Base-by-base conservation (phyloP, 371 early-diverging fungal genomes). In the Gilbertella persicaria region DNA sequence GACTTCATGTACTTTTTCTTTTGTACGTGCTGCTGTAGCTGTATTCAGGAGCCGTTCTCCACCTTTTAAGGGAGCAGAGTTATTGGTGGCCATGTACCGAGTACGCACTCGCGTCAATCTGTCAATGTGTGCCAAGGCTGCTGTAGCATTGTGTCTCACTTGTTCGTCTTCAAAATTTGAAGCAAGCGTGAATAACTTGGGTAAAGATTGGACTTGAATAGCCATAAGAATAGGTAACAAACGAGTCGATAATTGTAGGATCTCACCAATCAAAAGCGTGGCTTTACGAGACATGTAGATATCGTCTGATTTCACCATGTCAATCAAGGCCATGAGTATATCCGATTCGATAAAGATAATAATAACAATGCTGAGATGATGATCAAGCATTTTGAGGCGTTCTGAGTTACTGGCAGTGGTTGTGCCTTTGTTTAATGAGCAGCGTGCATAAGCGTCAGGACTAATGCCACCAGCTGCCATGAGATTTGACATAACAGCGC, bases 281-380 rank as follows among this genome's bases (percentile, higher is more conserved):
- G 92, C 85, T 30, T 83, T 85, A 33, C 80, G 73, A 17, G 79
- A 72, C 58, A 74, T 75, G 48, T 62, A 73, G 21, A 71, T 69
- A 60, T 74, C 83, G 61, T 73, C 73, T 4, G 70, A 65, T 59
- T 78, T 78, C 13, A 78, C 75, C 73, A 78, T 73, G 49, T 79
- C 79, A 7, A 75, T 64, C 26, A 79, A 50, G 1, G 79, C 79
- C 80, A 91, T 90, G 6, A 94, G 61, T 28, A 94, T 67, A n/a
- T 92, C 90, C 16, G 83, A 79, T 29, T 92, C 90, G 28, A 92
- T 81, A 54, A 94, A 89, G 10, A 89, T 79, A 5, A 88, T 83
- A 16, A 93, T 65, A 1, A 90, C 70, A 20, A 92, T 72, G 38
- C 87, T 78, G 17, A 85, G 72, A 58, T 87, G 88, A 51, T 91